phyloP scores from a whole-genome alignment of 176 grass and related monocot genomes.

The Panicum miliaceum region DNA sequence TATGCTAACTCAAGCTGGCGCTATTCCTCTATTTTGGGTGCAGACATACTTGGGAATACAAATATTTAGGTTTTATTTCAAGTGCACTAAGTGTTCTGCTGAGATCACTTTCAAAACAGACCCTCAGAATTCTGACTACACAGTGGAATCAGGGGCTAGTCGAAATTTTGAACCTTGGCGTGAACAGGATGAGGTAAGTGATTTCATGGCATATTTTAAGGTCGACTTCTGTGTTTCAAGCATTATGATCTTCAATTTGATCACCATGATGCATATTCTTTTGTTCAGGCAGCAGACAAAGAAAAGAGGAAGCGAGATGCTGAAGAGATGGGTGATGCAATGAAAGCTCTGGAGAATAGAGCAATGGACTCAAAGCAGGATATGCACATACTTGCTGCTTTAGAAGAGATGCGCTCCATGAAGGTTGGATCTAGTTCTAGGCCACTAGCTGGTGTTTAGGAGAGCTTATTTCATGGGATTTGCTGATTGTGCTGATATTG shows the following conservation, averaged over 20 bases:
- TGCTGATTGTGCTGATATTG: conserved; percentile 20
- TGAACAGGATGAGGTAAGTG: conserved; percentile 58
- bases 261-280: background rate
- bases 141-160: conserved; percentile 71
- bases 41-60: conserved; percentile 79
- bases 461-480: background rate
- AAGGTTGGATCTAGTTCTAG: conserved; percentile 45
- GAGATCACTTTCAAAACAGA: conserved; percentile 89
- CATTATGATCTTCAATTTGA: conserved; percentile 36
- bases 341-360: conserved; percentile 62
- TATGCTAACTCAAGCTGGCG: conserved; percentile 22
- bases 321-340: conserved; percentile 87
- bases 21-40: conserved; percentile 15
- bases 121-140: conserved; percentile 82
- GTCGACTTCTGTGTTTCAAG: background rate
- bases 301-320: conserved; percentile 73
- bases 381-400: conserved; percentile 63
- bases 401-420: conserved; percentile 68
- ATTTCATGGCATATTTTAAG: conserved; percentile 27
- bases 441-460: background rate
- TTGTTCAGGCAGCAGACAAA: conserved; percentile 53
- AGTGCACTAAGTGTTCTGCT: conserved; percentile 78
- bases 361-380: conserved; percentile 62
- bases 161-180: conserved; percentile 89
- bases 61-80: conserved; percentile 83